Percentiles rank a stretch among this genome's conserved stretches.
phyloP scores from a whole-genome alignment of 768 basidiomycete species.

The Termitomyces sp. region DNA sequence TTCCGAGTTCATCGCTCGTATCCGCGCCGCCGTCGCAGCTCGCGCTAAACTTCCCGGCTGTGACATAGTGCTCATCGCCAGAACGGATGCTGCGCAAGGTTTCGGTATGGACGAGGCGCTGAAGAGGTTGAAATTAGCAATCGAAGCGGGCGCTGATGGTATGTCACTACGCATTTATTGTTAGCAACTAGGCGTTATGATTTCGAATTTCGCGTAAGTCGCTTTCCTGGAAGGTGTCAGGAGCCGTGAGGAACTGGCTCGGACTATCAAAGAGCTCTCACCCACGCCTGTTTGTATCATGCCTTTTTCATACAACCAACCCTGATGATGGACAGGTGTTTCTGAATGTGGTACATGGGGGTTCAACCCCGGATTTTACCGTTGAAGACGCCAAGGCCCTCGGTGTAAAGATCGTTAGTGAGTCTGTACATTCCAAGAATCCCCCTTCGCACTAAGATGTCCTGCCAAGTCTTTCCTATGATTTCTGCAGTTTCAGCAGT shows the following conservation, averaged over 20 bases:
- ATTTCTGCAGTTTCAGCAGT: conserved; percentile 43
- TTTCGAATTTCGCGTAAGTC: conserved; percentile 25
- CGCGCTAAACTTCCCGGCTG: conserved; percentile 42
- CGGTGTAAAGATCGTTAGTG: conserved; percentile 40
- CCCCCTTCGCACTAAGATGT: not conserved
- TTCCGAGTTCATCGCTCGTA: conserved; percentile 45
- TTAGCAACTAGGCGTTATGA: not conserved
- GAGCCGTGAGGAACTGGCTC: conserved; percentile 36
- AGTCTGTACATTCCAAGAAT: not conserved
- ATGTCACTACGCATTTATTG: conserved; percentile 16
- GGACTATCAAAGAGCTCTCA: conserved; percentile 29
- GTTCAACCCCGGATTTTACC: conserved; percentile 46
- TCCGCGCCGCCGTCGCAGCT: conserved; percentile 46
- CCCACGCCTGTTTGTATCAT: conserved; percentile 32
- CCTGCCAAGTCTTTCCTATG: conserved; percentile 36
- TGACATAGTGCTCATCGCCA: conserved; percentile 45
- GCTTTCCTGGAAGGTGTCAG: conserved; percentile 49
- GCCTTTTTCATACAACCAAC: not conserved
- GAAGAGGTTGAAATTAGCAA: conserved; percentile 38
- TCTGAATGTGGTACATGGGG: conserved; percentile 48
- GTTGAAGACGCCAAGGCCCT: conserved; percentile 36
- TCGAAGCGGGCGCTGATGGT: conserved; percentile 38
- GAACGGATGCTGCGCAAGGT: conserved; percentile 48
- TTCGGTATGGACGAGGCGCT: conserved; percentile 47
- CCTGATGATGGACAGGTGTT: conserved; percentile 24